Evolutionary conservation across 805 yeast species (phyloP).

Genomic region (Candida ipomoeae): DNA sequence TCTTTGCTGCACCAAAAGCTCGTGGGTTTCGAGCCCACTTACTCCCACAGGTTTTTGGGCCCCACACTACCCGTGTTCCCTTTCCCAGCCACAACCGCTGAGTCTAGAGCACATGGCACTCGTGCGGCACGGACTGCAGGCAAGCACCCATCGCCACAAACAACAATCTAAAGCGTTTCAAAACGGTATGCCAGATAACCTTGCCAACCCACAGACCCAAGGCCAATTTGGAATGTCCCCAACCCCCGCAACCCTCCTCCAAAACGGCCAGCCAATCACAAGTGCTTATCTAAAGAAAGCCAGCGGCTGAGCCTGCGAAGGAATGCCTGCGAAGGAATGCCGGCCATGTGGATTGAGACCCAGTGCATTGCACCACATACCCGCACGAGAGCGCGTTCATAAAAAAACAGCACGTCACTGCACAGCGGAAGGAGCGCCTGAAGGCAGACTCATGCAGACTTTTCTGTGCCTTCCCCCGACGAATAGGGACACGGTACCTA

Average conservation of each 20-base stretch:
- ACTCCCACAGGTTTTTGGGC: not conserved
- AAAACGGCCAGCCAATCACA: no score
- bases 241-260: not conserved
- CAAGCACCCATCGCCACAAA: not conserved
- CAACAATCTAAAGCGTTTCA: not conserved
- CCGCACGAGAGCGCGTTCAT: slow-evolving; percentile 6
- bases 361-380: slow-evolving; percentile 5
- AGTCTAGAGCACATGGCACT: not conserved
- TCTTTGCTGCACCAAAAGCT: no score
- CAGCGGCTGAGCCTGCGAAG: not conserved
- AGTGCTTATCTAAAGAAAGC: not conserved
- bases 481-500: no score
- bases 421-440: slow-evolving; percentile 6
- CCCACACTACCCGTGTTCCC: not conserved
- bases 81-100: not conserved
- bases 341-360: not conserved
- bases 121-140: slow-evolving; percentile 2
- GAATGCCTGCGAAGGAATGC: not conserved
- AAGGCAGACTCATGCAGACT: slow-evolving; percentile 1
- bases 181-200: not conserved
- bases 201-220: not conserved
- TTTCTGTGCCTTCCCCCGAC: no score
- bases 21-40: not conserved
- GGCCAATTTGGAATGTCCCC: not conserved
- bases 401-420: slow-evolving; percentile 5